Percentiles rank a stretch among this genome's conserved stretches.
phyloP scores from a whole-genome alignment of 805 yeast genomes.

The Candida germanica region DNA sequence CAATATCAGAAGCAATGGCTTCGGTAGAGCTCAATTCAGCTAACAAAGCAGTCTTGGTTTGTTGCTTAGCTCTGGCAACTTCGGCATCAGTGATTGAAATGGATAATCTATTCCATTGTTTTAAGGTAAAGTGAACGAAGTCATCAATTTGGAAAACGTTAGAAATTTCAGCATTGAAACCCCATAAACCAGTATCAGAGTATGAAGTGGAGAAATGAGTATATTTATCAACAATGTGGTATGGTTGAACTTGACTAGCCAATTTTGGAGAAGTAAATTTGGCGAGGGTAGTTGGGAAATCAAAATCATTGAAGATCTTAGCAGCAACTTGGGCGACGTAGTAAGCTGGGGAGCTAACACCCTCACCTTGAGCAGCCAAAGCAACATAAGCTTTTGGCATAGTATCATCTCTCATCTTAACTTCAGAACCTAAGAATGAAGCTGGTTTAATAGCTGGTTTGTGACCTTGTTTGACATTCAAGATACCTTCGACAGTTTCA shows the following conservation, averaged over 20 bases:
- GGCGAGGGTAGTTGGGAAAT: slow-evolving; percentile 53
- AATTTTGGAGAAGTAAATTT: slow-evolving; percentile 60
- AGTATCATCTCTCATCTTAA: slow-evolving; percentile 86
- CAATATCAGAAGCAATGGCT: slow-evolving; percentile 56
- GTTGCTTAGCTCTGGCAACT: slow-evolving; percentile 72
- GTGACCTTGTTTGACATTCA: slow-evolving; percentile 51
- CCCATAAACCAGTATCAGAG: slow-evolving; percentile 83
- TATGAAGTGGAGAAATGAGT: slow-evolving; percentile 70
- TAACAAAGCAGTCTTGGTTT: slow-evolving; percentile 63
- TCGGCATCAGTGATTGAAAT: slow-evolving; percentile 73
- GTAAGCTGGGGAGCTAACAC: slow-evolving; percentile 59
- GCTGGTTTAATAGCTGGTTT: slow-evolving; percentile 48
- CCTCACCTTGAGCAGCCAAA: slow-evolving; percentile 73
- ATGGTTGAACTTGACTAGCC: slow-evolving; percentile 64
- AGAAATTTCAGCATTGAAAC: slow-evolving; percentile 65
- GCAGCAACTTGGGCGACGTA: slow-evolving; percentile 74
- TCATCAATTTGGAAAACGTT: slow-evolving; percentile 66
- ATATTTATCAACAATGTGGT: slow-evolving; percentile 70
- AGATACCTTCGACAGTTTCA: slow-evolving; percentile 55
- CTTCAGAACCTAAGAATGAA: slow-evolving; percentile 79
- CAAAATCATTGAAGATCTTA: slow-evolving; percentile 49
- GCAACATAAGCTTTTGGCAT: slow-evolving; percentile 76
- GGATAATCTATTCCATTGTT: slow-evolving; percentile 85
- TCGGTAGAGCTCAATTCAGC: slow-evolving; percentile 45
- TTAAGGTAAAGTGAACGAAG: slow-evolving; percentile 73